Base-by-base conservation (phyloP, 805 yeast species). In the Tetrapisispora iriomotensis region DNA sequence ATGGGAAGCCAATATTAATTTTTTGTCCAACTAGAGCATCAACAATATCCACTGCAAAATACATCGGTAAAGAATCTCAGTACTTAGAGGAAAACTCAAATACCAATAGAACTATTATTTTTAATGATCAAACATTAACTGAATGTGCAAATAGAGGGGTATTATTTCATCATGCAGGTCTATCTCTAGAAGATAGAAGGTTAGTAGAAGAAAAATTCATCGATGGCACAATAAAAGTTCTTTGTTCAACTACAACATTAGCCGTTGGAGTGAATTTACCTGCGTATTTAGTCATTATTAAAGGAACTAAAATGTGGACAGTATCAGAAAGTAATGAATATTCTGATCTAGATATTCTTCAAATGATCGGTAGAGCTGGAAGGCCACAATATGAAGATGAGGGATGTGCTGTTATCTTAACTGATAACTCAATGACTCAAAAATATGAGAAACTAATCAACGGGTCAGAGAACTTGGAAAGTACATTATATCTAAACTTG, bases 301-400 rank as follows among this genome's bases (percentile, higher is more conserved):
- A 76, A 44, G 81, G 82, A 0, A 77, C 82, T 0, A 76, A 71
- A 48, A 67, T 72, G 37, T 82, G 80, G 73, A 58, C 54, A 15
- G 70, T 68, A 17, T 70, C 70, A 18, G 70, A 64, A 39, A 64
- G 70, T 43, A 60, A 58, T 26, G 82, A 77, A 42, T 76, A 75
- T 50, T 65, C 76, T 2, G 74, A 71, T 34, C 56, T 74, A 19
- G 81, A 75, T 41, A 57, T 76, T 23, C 53, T 73, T 30, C 82
- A 77, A 46, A 77, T 77, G 82, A 68, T 77, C 53, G 82, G 81
- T 3, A 62, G 82, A 47, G 81, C 82, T 3, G 82, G 82, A 3
- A 64, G 81, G 36, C 79, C 80, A 0, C 76, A 71, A 24, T 74
- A 65, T 50, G 79, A 75, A 47, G 64, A 62, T 3, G 67, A 66